Evolutionary conservation across 2,329 filamentous ascomycete genomes (phyloP).

Genomic region (Aureobasidium sp.): DNA sequence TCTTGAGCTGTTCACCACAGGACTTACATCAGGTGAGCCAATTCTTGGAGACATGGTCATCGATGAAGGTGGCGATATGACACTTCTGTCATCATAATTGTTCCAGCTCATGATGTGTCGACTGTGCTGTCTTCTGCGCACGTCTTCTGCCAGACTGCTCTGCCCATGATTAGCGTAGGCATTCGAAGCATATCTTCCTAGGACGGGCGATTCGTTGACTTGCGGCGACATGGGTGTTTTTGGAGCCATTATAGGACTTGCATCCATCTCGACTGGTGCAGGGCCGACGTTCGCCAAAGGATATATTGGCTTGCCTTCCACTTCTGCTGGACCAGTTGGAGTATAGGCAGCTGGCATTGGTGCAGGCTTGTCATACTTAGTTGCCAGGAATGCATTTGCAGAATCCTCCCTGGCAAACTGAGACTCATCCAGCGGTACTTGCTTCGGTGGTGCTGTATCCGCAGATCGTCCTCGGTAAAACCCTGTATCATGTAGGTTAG

Average conservation of each 20-base stretch:
- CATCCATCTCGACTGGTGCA: constrained; percentile 6
- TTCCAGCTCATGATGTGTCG: constrained; percentile 21
- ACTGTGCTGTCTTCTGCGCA: constrained; percentile 17
- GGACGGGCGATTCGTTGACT: constrained; percentile 17
- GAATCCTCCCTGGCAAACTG: constrained; percentile 2
- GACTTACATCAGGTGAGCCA: constrained; percentile 8
- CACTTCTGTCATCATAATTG: constrained; percentile 15
- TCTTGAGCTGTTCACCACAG: not conserved
- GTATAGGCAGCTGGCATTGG: not conserved
- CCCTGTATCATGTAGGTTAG: not conserved
- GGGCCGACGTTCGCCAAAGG: not conserved
- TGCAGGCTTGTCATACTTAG: not conserved
- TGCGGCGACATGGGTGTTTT: constrained; percentile 4
- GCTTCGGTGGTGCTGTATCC: not conserved
- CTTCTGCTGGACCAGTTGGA: not conserved
- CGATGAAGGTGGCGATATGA: constrained; percentile 2
- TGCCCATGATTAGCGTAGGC: not conserved
- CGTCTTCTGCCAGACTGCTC: not conserved
- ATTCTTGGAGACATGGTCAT: constrained; percentile 8
- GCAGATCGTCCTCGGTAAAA: constrained; percentile 9
- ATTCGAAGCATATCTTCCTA: constrained; percentile 14
- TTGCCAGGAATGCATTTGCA: not conserved
- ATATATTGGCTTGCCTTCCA: constrained; percentile 5
- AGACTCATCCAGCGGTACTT: not conserved
- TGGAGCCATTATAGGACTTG: constrained; percentile 4